phyloP scores from a whole-genome alignment of 352 stramenopile species.

The Pythium brassicae region DNA sequence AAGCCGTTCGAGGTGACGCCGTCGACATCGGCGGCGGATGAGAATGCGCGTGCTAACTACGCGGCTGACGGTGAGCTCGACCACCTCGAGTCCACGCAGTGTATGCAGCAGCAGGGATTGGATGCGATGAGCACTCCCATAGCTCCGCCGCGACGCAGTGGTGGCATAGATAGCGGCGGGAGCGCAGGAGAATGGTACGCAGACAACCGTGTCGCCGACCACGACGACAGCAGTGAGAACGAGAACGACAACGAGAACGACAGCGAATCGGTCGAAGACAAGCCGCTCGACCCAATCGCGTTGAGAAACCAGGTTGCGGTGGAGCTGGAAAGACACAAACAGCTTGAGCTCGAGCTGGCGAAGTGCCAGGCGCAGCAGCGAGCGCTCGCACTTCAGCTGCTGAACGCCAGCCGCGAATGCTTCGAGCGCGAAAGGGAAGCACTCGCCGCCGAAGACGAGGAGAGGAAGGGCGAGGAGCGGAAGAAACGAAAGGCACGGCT shows the following conservation, averaged over 20 bases:
- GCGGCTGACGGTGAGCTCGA: conserved; percentile 20
- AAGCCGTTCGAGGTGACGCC: conserved; percentile 21
- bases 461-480: conserved; percentile 37
- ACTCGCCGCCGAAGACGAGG: conserved; percentile 42
- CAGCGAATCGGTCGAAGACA: conserved; percentile 20
- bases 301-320: conserved; percentile 38
- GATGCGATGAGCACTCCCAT: no score
- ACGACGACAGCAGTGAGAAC: conserved; percentile 7
- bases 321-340: conserved; percentile 23
- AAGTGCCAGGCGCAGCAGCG: conserved; percentile 32
- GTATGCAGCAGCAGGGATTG: conserved; percentile 21
- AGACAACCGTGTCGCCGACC: conserved; percentile 13
- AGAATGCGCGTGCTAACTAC: conserved; percentile 21
- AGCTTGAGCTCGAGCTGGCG: conserved; percentile 32
- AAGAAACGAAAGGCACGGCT: conserved; percentile 37
- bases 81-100: conserved; percentile 32
- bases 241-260: conserved; percentile 13
- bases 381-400: conserved; percentile 50
- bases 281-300: conserved; percentile 35
- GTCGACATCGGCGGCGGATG: not conserved
- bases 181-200: no score
- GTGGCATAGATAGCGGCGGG: no score
- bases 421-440: conserved; percentile 54
- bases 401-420: conserved; percentile 49
- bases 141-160: no score